A percentile compares a stretch with the other conserved stretches of the same genome.
These are phyloP conservation scores for Podaxis rugospora DNA, from an alignment of 768 basidiomycete genomes.

Conservation along the genomic window DNA sequence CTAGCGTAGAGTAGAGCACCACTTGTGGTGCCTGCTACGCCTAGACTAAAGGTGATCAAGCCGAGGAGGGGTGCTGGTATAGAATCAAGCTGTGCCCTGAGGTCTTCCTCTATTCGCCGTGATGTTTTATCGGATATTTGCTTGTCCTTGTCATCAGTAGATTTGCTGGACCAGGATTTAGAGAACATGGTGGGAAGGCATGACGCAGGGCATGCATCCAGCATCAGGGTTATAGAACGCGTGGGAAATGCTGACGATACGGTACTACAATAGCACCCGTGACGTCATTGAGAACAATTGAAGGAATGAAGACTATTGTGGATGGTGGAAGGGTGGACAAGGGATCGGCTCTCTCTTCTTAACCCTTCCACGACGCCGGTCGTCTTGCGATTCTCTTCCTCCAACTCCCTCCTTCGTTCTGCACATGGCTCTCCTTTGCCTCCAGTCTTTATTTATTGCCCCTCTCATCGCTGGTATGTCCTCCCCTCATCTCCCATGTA, in stretches of 20 bases:
- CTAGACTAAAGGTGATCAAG: constrained; percentile 35
- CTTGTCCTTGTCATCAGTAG: not conserved
- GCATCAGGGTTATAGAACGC: not conserved
- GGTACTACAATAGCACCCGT: not conserved
- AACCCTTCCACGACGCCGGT: constrained; percentile 1
- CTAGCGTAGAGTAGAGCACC: constrained; percentile 38
- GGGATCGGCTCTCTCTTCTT: not conserved
- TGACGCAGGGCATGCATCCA: not conserved
- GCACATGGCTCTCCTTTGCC: constrained; percentile 8
- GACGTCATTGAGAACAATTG: constrained; percentile 5
- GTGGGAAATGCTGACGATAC: not conserved
- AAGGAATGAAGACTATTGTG: not conserved
- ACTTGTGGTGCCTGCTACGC: constrained; percentile 31
- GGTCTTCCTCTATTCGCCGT: not conserved
- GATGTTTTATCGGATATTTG: not conserved
- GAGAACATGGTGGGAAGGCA: constrained; percentile 4
- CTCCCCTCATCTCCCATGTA: not conserved
- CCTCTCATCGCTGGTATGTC: constrained; percentile 4
- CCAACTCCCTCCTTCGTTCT: constrained; percentile 6
- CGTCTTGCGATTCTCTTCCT: not conserved
- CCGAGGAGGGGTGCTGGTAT: constrained; percentile 25
- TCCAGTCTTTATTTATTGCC: constrained; percentile 9
- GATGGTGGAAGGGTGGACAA: not conserved
- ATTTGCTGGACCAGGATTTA: not conserved
- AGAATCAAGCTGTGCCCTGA: constrained; percentile 19